Percentiles rank a stretch among this genome's conserved stretches.
These are phyloP conservation scores for Phoma sp. DNA, from an alignment of 2,329 filamentous ascomycete genomes.

Conservation along the genomic window DNA sequence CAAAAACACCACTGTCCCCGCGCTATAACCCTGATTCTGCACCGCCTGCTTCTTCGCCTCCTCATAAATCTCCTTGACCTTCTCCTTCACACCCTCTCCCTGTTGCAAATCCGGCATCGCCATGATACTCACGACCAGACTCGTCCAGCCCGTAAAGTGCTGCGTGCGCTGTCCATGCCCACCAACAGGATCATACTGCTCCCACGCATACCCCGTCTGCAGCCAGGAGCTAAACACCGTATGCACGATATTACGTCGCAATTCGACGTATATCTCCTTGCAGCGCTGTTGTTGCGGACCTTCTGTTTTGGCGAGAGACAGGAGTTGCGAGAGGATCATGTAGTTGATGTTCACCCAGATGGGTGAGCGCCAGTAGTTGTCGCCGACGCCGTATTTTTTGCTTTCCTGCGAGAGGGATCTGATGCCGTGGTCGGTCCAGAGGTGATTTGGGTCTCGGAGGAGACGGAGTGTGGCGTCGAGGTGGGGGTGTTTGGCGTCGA, in stretches of 20 bases:
- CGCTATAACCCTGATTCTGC: slow-evolving; percentile 23
- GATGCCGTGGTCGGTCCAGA: slow-evolving; percentile 86
- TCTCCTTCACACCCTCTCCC: slow-evolving; percentile 25
- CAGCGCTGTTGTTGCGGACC: slow-evolving; percentile 74
- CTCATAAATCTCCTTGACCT: slow-evolving; percentile 29
- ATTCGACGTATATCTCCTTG: slow-evolving; percentile 72
- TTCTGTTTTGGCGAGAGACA: slow-evolving; percentile 41
- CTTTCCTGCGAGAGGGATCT: slow-evolving; percentile 84
- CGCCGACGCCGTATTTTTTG: slow-evolving; percentile 80
- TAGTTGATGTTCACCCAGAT: slow-evolving; percentile 99
- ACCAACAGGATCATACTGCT: slow-evolving; percentile 93
- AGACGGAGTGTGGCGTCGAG: slow-evolving; percentile 77
- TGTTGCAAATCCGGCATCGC: slow-evolving; percentile 75
- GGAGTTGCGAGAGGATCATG: slow-evolving; percentile 77
- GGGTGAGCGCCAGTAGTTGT: slow-evolving; percentile 96
- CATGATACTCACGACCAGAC: slow-evolving; percentile 94
- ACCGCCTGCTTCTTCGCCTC: slow-evolving; percentile 32
- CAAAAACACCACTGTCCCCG: slow-evolving; percentile 23
- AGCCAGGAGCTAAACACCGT: slow-evolving; percentile 87
- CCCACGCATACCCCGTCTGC: slow-evolving; percentile 95
- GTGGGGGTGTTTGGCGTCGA: slow-evolving; percentile 75
- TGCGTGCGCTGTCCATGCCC: slow-evolving; percentile 88
- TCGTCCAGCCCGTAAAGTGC: slow-evolving; percentile 97
- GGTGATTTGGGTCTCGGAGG: slow-evolving; percentile 77
- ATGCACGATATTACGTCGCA: slow-evolving; percentile 83